Conservation (phyloP, 148 eudicot species). For the Polygonum aviculare region DNA sequence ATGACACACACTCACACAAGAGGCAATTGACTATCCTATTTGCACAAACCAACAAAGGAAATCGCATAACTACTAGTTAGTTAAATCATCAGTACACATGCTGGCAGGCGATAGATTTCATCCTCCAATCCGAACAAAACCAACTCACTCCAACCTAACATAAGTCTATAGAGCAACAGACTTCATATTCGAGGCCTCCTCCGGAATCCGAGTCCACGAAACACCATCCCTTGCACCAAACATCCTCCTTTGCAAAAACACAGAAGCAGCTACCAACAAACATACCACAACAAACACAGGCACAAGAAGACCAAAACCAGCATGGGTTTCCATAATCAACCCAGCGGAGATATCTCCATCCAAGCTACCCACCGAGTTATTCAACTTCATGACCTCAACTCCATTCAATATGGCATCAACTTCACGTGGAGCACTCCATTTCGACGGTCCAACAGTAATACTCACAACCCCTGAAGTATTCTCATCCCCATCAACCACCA, state of each 20-base stretch:
- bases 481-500: conserved; percentile 37
- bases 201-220: conserved; percentile 60
- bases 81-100: neutral
- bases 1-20: neutral
- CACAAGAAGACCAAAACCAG: conserved; percentile 25
- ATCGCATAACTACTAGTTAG: neutral
- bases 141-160: neutral
- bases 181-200: conserved; percentile 45
- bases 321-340: conserved; percentile 28
- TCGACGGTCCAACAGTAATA: conserved; percentile 61
- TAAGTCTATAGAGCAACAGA: conserved; percentile 6
- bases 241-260: conserved; percentile 44
- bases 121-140: neutral
- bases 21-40: neutral
- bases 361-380: conserved; percentile 61
- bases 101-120: neutral
- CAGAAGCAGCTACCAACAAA: conserved; percentile 52
- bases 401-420: conserved; percentile 75
- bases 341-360: conserved; percentile 49
- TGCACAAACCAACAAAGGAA: neutral
- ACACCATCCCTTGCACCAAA: conserved; percentile 25
- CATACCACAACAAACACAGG: conserved; percentile 45
- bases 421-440: conserved; percentile 33
- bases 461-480: conserved; percentile 27
- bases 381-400: conserved; percentile 63